phyloP scores from a whole-genome alignment of 2,329 filamentous ascomycete genomes.

The Chrysosporium keratinophilum region DNA sequence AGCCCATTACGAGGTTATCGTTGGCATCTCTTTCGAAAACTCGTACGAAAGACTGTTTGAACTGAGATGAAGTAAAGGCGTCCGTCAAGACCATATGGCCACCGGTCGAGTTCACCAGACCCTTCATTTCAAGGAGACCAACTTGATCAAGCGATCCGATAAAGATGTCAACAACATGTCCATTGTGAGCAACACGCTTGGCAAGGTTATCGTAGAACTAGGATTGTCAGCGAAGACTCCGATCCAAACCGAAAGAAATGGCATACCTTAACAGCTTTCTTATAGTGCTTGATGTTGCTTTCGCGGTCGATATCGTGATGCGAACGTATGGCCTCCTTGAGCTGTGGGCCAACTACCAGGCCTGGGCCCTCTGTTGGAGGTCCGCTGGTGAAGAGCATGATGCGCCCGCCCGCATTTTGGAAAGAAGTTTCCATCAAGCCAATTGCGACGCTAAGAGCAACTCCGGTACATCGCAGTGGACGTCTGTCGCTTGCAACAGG shows the following conservation, averaged over 20 bases:
- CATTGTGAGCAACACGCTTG: conserved; percentile 90
- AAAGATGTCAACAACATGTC: conserved; percentile 95
- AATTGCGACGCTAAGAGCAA: conserved; percentile 90
- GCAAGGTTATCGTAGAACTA: conserved; percentile 91
- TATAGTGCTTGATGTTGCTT: conserved; percentile 93
- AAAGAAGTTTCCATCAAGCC: conserved; percentile 89
- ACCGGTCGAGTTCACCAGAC: conserved; percentile 86
- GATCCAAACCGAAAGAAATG: background rate
- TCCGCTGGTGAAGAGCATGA: conserved; percentile 95
- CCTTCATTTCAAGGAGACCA: conserved; percentile 95
- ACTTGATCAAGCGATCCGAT: conserved; percentile 96
- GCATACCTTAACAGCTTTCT: conserved; percentile 86
- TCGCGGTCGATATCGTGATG: conserved; percentile 98
- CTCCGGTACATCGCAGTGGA: conserved; percentile 82
- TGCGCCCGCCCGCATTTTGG: conserved; percentile 84
- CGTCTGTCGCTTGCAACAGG: conserved; percentile 89
- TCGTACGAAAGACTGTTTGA: conserved; percentile 95
- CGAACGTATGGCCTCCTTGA: conserved; percentile 91
- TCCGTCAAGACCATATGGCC: conserved; percentile 98
- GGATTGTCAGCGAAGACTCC: conserved; percentile 18
- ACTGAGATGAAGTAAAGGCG: conserved; percentile 98
- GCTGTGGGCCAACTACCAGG: conserved; percentile 89
- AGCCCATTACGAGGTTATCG: conserved; percentile 93
- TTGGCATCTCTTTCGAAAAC: conserved; percentile 95
- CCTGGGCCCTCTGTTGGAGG: conserved; percentile 92